Evolutionary conservation across 768 basidiomycete species (phyloP).

Genomic region (Pholiota molesta): DNA sequence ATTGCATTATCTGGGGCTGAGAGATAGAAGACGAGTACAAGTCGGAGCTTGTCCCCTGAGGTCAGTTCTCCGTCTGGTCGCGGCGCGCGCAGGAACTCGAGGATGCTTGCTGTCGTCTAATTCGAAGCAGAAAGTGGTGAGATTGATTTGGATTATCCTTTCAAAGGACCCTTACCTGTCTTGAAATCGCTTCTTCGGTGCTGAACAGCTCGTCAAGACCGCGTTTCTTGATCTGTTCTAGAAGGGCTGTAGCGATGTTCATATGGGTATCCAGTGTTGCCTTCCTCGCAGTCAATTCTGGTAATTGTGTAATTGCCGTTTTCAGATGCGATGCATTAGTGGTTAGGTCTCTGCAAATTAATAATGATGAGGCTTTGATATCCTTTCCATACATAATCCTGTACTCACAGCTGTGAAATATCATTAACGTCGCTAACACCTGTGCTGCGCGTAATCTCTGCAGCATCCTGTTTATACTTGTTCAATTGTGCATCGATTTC

Average conservation of each 20-base stretch:
- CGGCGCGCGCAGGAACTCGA: constrained; percentile 83
- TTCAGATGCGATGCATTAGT: constrained; percentile 94
- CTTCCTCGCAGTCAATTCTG: constrained; percentile 95
- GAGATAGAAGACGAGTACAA: constrained; percentile 94
- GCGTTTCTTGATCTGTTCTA: constrained; percentile 94
- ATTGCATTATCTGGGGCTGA: constrained; percentile 81
- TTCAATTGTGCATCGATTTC: constrained; percentile 93
- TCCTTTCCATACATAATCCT: background rate
- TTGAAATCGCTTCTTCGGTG: constrained; percentile 87
- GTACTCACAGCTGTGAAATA: constrained; percentile 84
- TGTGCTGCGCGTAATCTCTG: constrained; percentile 94
- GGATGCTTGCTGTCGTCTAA: constrained; percentile 76
- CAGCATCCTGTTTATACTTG: constrained; percentile 93
- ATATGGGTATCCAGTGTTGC: constrained; percentile 97
- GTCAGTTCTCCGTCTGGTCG: constrained; percentile 68
- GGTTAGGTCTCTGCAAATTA: constrained; percentile 70
- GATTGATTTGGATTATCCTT: background rate
- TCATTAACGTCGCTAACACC: constrained; percentile 97
- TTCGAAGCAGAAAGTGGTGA: background rate
- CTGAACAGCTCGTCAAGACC: constrained; percentile 98
- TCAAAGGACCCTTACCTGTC: constrained; percentile 58
- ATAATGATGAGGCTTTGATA: background rate
- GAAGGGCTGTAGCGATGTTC: constrained; percentile 95
- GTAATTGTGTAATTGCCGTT: constrained; percentile 95
- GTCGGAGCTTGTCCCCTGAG: constrained; percentile 85